These are phyloP conservation scores for Apocynum venetum DNA, from an alignment of 257 asterid species.

Conservation along the genomic window DNA sequence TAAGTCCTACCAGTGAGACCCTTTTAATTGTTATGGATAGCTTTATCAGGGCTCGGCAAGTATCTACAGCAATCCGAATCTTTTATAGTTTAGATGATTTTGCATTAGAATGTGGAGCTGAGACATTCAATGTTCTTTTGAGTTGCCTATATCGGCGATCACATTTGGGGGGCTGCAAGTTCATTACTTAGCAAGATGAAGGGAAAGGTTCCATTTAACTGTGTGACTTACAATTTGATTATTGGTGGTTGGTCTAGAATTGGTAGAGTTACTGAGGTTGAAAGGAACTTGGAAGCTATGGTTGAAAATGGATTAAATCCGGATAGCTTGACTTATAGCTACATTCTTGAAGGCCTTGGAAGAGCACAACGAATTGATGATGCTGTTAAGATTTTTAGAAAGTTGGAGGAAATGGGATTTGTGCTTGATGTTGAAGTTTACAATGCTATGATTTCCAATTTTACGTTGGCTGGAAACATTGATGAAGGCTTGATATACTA, in stretches of 20 bases:
- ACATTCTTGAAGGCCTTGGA: conserved; percentile 72
- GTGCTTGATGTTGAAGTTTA: conserved; percentile 48
- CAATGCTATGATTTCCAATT: conserved; percentile 71
- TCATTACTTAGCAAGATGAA: conserved; percentile 54
- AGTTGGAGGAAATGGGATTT: conserved; percentile 46
- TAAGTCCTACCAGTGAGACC: conserved; percentile 46
- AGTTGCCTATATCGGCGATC: conserved; percentile 53
- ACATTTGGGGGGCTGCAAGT: conserved; percentile 54
- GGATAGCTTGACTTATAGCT: conserved; percentile 51
- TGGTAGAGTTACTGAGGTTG: conserved; percentile 66
- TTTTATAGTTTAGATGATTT: conserved; percentile 50
- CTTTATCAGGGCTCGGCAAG: conserved; percentile 51
- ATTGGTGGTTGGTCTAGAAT: conserved; percentile 79
- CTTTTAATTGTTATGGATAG: conserved; percentile 62
- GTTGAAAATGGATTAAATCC: conserved; percentile 70
- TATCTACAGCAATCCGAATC: conserved; percentile 52
- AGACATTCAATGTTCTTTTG: conserved; percentile 47
- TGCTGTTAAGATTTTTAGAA: conserved; percentile 51
- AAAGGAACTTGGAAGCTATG: conserved; percentile 55
- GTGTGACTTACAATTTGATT: conserved; percentile 43
- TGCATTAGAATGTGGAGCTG: conserved; percentile 43
- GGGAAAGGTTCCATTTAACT: conserved; percentile 44
- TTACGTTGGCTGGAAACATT: conserved; percentile 41
- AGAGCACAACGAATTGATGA: conserved; percentile 62
- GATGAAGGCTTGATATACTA: conserved; percentile 57